A percentile compares a stretch with the other conserved stretches of the same genome.
phyloP scores from a whole-genome alignment of 2,329 filamentous ascomycete genomes.

The Botrytis byssoidea region DNA sequence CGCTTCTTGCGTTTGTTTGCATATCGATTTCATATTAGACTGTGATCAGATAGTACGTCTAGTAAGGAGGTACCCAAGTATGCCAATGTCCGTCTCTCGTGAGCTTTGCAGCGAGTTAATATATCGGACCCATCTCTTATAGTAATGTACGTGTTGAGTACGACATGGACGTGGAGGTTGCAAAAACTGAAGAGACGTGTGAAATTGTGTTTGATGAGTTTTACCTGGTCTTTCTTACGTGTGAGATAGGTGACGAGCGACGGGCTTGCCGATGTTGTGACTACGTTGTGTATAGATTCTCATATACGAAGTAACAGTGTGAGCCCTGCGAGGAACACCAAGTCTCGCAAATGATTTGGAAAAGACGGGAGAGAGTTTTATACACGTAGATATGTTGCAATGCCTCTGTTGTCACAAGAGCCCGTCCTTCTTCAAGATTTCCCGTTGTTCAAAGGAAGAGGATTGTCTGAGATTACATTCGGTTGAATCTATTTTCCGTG shows the following conservation, averaged over 20 bases:
- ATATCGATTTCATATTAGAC: constrained; percentile 6
- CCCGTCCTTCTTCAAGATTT: constrained; percentile 2
- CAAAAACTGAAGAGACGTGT: background rate
- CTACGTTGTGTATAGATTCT: constrained; percentile 11
- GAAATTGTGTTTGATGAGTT: constrained; percentile 7
- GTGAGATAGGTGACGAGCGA: constrained; percentile 12
- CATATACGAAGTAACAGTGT: constrained; percentile 19
- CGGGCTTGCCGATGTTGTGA: constrained; percentile 20
- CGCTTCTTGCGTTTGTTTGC: constrained; percentile 13
- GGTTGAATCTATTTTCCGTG: constrained; percentile 2
- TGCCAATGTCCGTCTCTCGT: constrained; percentile 20
- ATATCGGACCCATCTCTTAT: constrained; percentile 17
- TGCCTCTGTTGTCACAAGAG: constrained; percentile 3
- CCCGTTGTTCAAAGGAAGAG: background rate
- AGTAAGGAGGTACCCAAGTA: constrained; percentile 5
- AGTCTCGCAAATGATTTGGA: constrained; percentile 4
- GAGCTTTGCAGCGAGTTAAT: constrained; percentile 19
- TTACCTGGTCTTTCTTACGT: constrained; percentile 8
- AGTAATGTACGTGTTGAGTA: constrained; percentile 1
- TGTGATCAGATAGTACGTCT: background rate
- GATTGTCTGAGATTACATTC: constrained; percentile 12
- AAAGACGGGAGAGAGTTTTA: background rate
- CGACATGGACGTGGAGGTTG: background rate
- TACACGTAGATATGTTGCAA: constrained; percentile 14
- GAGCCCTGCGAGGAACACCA: constrained; percentile 16